These are phyloP conservation scores for Forsythia viridissima DNA, from an alignment of 257 asterid genomes.

Conservation along the genomic window DNA sequence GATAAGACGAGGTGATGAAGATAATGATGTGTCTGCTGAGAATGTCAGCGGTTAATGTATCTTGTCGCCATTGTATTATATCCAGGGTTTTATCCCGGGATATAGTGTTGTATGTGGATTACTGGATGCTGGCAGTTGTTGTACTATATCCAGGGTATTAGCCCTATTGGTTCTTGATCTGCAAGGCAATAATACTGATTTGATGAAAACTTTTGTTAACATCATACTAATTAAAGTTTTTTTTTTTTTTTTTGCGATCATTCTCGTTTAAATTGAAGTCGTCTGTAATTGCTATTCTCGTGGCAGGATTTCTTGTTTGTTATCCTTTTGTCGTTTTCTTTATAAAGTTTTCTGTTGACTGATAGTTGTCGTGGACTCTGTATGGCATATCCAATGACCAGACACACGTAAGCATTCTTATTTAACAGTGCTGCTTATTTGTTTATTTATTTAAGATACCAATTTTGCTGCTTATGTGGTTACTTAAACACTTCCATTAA, in stretches of 20 bases:
- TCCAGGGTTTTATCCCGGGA: not conserved
- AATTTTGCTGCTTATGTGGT: not conserved
- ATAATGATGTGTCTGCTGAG: conserved; percentile 48
- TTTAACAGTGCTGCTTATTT: not conserved
- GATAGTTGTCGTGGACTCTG: not conserved
- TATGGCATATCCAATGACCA: not conserved
- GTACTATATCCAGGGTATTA: conserved; percentile 26
- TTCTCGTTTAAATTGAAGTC: not conserved
- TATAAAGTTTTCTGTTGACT: not conserved
- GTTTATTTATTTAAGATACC: not conserved
- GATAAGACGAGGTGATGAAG: conserved; percentile 63
- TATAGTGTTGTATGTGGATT: not conserved
- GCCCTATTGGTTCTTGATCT: conserved; percentile 20
- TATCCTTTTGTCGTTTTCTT: not conserved
- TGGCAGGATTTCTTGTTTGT: not conserved
- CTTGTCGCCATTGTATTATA: not conserved
- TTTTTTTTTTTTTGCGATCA: not conserved
- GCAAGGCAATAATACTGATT: conserved; percentile 31
- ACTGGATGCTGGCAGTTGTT: conserved; percentile 34
- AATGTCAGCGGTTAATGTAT: conserved; percentile 40
- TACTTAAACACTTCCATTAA: not conserved
- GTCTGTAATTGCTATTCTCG: not conserved
- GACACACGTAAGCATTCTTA: not conserved
- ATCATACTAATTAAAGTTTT: not conserved
- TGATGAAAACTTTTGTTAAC: conserved; percentile 8